phyloP scores from a whole-genome alignment of 164 flowering plant genomes.

The Tetrastigma voinierianum region DNA sequence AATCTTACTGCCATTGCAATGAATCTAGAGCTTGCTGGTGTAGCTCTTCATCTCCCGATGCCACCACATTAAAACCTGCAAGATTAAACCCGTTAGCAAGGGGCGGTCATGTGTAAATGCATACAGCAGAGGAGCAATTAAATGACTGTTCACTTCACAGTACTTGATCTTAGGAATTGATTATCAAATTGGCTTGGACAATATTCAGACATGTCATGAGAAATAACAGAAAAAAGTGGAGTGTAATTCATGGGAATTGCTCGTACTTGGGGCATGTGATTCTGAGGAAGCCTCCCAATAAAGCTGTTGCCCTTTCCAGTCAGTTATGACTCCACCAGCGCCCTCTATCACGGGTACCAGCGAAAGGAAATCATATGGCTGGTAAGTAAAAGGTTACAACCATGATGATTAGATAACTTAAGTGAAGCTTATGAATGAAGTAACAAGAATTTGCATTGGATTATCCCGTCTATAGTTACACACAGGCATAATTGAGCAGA shows the following conservation, averaged over 20 bases:
- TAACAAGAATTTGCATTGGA: not conserved
- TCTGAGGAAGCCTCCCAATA: slow-evolving; percentile 79
- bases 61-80: slow-evolving; percentile 82
- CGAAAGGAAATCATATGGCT: slow-evolving; percentile 96
- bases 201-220: not conserved
- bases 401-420: not conserved
- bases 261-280: slow-evolving; percentile 64
- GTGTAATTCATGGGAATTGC: not conserved
- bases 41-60: slow-evolving; percentile 71
- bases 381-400: slow-evolving; percentile 14
- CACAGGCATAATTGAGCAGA: too few species aligned
- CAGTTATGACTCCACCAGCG: slow-evolving; percentile 89
- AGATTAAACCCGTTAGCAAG: not conserved
- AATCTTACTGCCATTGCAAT: slow-evolving; percentile 51
- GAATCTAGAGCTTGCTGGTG: slow-evolving; percentile 65
- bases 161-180: not conserved
- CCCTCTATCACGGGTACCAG: slow-evolving; percentile 92
- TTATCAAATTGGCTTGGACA: too few species aligned
- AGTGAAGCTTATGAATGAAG: not conserved
- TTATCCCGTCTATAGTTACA: too few species aligned
- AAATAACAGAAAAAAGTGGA: not conserved
- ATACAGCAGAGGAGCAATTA: not conserved
- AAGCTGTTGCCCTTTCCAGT: slow-evolving; percentile 81
- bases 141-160: not conserved
- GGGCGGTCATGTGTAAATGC: too few species aligned